phyloP scores from a whole-genome alignment of 1,284 basidiomycete species.

The Sanghuangporus baumii region DNA sequence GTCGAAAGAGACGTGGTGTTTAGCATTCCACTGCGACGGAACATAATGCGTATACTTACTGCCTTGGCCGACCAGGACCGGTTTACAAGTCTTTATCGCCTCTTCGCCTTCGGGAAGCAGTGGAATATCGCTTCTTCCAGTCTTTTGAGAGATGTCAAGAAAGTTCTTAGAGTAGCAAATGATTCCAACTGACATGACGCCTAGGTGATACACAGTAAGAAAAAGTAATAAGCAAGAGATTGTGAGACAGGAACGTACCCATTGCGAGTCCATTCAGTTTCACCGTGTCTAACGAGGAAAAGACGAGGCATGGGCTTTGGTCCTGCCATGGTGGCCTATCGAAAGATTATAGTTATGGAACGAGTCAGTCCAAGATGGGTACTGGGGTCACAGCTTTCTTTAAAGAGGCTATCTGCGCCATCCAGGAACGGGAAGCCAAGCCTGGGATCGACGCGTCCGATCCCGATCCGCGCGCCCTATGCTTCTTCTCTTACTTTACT shows the following conservation, averaged over 20 bases:
- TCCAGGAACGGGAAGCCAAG: no score
- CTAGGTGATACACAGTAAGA: slow-evolving; percentile 31
- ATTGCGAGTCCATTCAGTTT: slow-evolving; percentile 93
- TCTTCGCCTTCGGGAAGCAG: slow-evolving; percentile 78
- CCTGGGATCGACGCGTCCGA: not conserved
- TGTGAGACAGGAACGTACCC: slow-evolving; percentile 39
- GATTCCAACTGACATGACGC: slow-evolving; percentile 56
- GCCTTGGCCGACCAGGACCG: slow-evolving; percentile 66
- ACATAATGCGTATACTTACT: slow-evolving; percentile 44
- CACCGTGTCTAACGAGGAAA: slow-evolving; percentile 77
- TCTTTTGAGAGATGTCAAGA: slow-evolving; percentile 43
- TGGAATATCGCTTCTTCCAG: slow-evolving; percentile 83
- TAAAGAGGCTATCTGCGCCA: no score
- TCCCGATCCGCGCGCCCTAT: not conserved
- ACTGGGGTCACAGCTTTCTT: no score
- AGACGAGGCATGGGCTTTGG: slow-evolving; percentile 62
- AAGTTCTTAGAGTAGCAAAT: not conserved
- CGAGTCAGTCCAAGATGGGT: no score
- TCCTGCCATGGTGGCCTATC: slow-evolving; percentile 1
- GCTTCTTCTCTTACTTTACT: not conserved
- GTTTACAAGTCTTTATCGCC: slow-evolving; percentile 63
- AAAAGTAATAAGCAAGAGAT: slow-evolving; percentile 7
- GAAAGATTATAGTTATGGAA: no score
- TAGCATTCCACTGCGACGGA: not conserved
- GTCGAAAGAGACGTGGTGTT: not conserved